phyloP scores from a whole-genome alignment of 83 land plant species.

The Picea engelmannii region DNA sequence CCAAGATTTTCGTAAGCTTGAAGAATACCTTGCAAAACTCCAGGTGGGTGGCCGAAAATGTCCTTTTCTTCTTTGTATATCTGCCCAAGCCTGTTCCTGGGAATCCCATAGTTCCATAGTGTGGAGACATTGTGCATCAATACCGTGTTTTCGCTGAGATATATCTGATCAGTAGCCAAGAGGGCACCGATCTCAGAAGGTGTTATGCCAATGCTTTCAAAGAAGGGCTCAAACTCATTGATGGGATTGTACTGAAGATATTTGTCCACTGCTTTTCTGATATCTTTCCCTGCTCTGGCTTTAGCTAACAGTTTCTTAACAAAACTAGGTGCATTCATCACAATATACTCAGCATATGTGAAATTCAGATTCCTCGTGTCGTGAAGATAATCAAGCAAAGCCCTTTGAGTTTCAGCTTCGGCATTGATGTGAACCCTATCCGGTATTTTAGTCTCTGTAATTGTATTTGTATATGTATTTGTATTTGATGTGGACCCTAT shows the following conservation, averaged over 20 bases:
- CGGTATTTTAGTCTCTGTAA: too few relatives aligned
- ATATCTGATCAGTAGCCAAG: conserved; percentile 39
- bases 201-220: conserved; percentile 67
- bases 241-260: conserved; percentile 50
- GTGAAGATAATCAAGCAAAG: conserved; percentile 42
- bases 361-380: conserved; percentile 27
- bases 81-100: conserved; percentile 45
- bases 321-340: conserved; percentile 39
- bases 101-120: conserved; percentile 51
- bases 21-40: conserved; percentile 36
- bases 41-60: conserved; percentile 38
- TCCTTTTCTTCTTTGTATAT: conserved; percentile 35
- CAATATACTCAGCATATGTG: conserved; percentile 38
- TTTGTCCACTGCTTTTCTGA: conserved; percentile 13
- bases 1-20: conserved; percentile 38
- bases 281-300: conserved; percentile 16
- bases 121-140: conserved; percentile 45
- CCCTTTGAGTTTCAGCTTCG: conserved; percentile 23
- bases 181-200: conserved; percentile 32
- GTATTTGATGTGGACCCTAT: too few relatives aligned
- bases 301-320: conserved; percentile 29
- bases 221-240: conserved; percentile 73
- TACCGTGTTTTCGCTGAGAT: conserved; percentile 40
- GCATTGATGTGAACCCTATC: too few relatives aligned
- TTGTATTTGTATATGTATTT: too few relatives aligned